Conservation (phyloP, 78 protist species). For the Capsaspora owczarzaki region DNA sequence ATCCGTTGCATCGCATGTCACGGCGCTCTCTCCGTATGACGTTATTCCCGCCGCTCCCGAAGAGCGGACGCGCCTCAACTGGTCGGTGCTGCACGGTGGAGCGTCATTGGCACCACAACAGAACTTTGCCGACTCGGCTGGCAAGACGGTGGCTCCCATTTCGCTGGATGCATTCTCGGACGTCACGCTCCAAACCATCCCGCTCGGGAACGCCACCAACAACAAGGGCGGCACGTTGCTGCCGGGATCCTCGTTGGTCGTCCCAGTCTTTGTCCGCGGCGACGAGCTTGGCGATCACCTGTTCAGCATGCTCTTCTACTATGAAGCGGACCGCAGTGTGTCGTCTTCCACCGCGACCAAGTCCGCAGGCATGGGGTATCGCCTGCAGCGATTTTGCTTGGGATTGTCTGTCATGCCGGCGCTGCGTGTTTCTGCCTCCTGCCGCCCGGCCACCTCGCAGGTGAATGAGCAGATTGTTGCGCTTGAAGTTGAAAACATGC, state of each 20-base stretch:
- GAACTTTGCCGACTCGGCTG: too few relatives aligned
- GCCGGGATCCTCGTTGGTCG: not conserved
- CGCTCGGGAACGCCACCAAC: too few relatives aligned
- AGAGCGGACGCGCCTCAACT: too few relatives aligned
- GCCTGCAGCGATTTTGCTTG: not conserved
- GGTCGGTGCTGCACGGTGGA: too few relatives aligned
- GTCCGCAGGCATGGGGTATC: not conserved
- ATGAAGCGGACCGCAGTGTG: not conserved
- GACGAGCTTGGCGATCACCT: not conserved
- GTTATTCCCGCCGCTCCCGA: not conserved
- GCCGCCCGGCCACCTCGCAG: not conserved
- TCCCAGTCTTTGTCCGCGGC: not conserved
- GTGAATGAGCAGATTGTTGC: not conserved
- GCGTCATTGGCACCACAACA: too few relatives aligned
- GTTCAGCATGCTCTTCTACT: not conserved
- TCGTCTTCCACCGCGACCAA: too few relatives aligned
- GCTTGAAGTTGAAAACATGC: not conserved
- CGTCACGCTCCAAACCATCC: too few relatives aligned
- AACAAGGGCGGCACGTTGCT: too few relatives aligned
- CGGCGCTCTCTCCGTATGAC: not conserved
- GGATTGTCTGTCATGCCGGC: not conserved
- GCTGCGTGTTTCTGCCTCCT: not conserved
- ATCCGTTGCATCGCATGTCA: not conserved
- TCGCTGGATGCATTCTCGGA: too few relatives aligned
- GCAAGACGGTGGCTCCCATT: too few relatives aligned